Evolutionary conservation across 331 rosid species (phyloP), one percentile per base, ranked within the genome.

Genomic region (Cucumis variabilis): DNA sequence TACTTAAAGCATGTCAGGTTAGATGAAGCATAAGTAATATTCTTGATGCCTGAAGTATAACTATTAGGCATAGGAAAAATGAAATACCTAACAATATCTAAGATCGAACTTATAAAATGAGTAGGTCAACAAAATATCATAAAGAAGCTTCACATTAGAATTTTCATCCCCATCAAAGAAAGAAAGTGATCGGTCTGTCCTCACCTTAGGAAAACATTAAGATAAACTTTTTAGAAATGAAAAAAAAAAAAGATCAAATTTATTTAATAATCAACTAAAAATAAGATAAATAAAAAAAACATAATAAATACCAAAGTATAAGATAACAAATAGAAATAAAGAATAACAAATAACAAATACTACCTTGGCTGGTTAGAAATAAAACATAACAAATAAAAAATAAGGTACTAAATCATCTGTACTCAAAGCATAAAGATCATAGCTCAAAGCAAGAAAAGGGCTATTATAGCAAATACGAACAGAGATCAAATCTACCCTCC

Each of bases 91-190:
- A 87, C 99, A 97, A 88, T 97, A 97, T 89, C 99, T 98, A 89
- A 97, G 98, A 94, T 97, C 99, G 7, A 97, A 97, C 91, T 97
- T 97, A 94, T 97, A 97, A 93, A 97, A 97, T 72, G 99, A 95
- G 88, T 95, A 97, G 23, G 98, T 94, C 94, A 97, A 77, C 68
- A 97, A 88, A 85, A 95, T 95, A 92, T 97, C 99, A 48, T 92
- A 96, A 72, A 97, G 90, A 85, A 91, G 84, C 89, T 88, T 92
- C 89, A 97, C 98, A 86, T 93, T 93, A 82, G 94, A 91, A 93
- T 95, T 97, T 80, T 97, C 98, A 86, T 95, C 98, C 88, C 99
- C 99, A 6, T 97, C 99, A 67, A 93, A 97, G 93, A 92, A 97
- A 78, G 93, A 25, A 77, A 90, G 53, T 3, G 98, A 92, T 91